A percentile compares a stretch with the other conserved stretches of the same genome.
phyloP scores from a whole-genome alignment of 129 eudicot species.

The Cynara cardunculus region DNA sequence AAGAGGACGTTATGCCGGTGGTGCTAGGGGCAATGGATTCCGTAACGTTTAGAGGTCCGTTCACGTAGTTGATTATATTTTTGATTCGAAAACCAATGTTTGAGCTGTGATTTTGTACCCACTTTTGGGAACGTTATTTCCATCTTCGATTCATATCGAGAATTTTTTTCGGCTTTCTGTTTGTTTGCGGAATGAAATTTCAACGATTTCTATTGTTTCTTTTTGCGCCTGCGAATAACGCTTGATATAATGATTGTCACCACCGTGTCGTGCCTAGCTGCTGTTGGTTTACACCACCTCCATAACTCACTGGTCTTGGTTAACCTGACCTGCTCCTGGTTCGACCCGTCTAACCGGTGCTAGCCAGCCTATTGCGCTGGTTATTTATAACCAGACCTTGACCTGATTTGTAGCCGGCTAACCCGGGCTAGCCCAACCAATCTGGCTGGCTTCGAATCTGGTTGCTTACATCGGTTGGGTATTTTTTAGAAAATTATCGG shows the following conservation, averaged over 20 bases:
- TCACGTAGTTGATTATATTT: conserved; percentile 8
- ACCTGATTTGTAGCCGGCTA: too few relatives aligned
- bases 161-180: conserved; percentile 7
- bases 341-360: too few relatives aligned
- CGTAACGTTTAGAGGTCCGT: conserved; percentile 20
- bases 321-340: too few relatives aligned
- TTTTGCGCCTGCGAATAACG: neutral
- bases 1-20: conserved; percentile 52
- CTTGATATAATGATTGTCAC: neutral
- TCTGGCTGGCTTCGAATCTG: too few relatives aligned
- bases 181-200: neutral
- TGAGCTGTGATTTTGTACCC: conserved; percentile 13
- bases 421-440: too few relatives aligned
- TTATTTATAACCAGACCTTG: too few relatives aligned
- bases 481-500: too few relatives aligned
- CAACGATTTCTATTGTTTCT: neutral
- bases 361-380: too few relatives aligned
- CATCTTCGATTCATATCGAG: conserved; percentile 18
- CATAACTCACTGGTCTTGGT: too few relatives aligned
- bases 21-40: conserved; percentile 44
- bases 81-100: conserved; percentile 14
- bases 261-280: too few relatives aligned
- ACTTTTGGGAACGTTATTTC: conserved; percentile 21
- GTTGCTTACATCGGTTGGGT: too few relatives aligned
- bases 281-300: too few relatives aligned